phyloP scores from a whole-genome alignment of 768 basidiomycete genomes.

The Mycena kentingensis region DNA sequence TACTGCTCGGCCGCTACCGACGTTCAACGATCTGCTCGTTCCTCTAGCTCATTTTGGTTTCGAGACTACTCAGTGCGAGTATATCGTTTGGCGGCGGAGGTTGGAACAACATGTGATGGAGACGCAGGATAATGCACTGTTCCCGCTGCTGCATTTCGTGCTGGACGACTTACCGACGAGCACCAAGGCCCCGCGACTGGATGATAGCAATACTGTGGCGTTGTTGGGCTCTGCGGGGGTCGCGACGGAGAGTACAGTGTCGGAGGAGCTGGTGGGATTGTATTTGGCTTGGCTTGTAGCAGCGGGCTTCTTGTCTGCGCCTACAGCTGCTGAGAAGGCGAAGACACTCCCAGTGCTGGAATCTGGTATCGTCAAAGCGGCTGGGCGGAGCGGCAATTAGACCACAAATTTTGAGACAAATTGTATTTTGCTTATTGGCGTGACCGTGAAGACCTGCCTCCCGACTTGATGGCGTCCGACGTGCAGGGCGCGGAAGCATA shows the following conservation, averaged over 20 bases:
- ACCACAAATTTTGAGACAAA: too few species aligned
- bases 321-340: conserved; percentile 39
- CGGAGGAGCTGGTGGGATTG: conserved; percentile 73
- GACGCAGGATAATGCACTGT: conserved; percentile 93
- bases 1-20: conserved; percentile 81
- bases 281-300: conserved; percentile 93
- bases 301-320: conserved; percentile 75
- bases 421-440: background rate
- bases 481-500: conserved; percentile 45
- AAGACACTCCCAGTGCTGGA: conserved; percentile 53
- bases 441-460: background rate
- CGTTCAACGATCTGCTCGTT: conserved; percentile 84
- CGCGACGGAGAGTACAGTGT: conserved; percentile 59
- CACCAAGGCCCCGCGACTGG: conserved; percentile 89
- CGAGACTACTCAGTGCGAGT: conserved; percentile 75
- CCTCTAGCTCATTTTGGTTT: conserved; percentile 81
- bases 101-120: conserved; percentile 96
- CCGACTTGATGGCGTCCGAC: conserved; percentile 14
- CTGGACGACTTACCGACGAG: conserved; percentile 96
- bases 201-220: conserved; percentile 79
- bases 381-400: conserved; percentile 66
- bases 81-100: conserved; percentile 86
- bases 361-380: conserved; percentile 53
- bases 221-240: conserved; percentile 51
- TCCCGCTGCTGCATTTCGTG: conserved; percentile 96